phyloP scores from a whole-genome alignment of 139 green algal genomes.

The Zygnema cylindricum region DNA sequence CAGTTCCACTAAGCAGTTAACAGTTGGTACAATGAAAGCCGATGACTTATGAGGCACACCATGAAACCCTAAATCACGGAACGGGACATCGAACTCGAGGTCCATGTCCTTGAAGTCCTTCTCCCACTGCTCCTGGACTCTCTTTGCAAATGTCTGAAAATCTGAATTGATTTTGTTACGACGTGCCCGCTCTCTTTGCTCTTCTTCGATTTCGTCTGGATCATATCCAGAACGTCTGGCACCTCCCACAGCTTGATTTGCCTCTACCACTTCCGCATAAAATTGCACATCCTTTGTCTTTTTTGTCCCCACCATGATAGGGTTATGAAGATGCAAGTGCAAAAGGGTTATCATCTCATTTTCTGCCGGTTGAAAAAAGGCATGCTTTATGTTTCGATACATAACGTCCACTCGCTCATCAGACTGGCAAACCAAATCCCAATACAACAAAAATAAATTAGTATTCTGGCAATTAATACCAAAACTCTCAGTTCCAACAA shows the following conservation, averaged over 20 bases:
- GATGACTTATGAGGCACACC: slow-evolving; percentile 87
- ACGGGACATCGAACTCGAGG: slow-evolving; percentile 98
- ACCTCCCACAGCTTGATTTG: slow-evolving; percentile 90
- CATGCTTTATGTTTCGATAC: slow-evolving; percentile 97
- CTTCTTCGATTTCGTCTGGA: slow-evolving; percentile 99
- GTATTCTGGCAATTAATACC: too few relatives aligned
- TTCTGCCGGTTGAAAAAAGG: slow-evolving; percentile 89
- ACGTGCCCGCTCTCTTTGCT: slow-evolving; percentile 93
- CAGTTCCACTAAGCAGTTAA: slow-evolving; percentile 97
- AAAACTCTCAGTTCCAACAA: too few relatives aligned
- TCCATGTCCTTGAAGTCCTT: slow-evolving; percentile 77
- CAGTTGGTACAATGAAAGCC: slow-evolving; percentile 88
- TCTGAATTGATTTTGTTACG: slow-evolving; percentile 91
- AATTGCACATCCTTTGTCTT: slow-evolving; percentile 98
- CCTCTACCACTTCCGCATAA: slow-evolving; percentile 94
- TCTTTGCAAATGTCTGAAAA: slow-evolving; percentile 75
- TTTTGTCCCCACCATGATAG: slow-evolving; percentile 99
- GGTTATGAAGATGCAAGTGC: slow-evolving; percentile 97
- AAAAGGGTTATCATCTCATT: slow-evolving; percentile 97
- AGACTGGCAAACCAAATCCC: slow-evolving; percentile 13
- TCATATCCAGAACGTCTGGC: slow-evolving; percentile 84
- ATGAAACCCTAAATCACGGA: slow-evolving; percentile 93
- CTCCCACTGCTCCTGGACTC: slow-evolving; percentile 85
- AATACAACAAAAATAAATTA: not conserved
- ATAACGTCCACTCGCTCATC: slow-evolving; percentile 93